Evolutionary conservation across 2,329 filamentous ascomycete species (phyloP).

Genomic region (Xylaria sp.): DNA sequence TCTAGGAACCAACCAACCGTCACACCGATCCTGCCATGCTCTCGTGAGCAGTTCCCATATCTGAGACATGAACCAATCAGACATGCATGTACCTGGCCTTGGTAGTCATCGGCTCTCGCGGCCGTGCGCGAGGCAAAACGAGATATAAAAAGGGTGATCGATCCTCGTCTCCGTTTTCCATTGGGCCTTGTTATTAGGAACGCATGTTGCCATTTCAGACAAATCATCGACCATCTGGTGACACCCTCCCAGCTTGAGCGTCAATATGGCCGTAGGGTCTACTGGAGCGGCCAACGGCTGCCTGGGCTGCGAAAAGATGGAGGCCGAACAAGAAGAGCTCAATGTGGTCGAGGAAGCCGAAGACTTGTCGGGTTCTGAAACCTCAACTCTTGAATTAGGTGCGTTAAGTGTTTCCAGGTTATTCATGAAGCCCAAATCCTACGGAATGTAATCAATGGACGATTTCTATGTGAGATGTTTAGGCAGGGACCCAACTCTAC

Average conservation of each 20-base stretch:
- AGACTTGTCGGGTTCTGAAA: not conserved
- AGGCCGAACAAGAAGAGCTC: slow-evolving; percentile 38
- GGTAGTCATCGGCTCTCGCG: slow-evolving; percentile 22
- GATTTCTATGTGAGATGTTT: not conserved
- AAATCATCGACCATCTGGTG: not conserved
- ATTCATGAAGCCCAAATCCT: not conserved
- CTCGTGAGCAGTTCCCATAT: slow-evolving; percentile 26
- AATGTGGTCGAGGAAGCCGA: slow-evolving; percentile 10
- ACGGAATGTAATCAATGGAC: not conserved
- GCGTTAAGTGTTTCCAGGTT: slow-evolving; percentile 6
- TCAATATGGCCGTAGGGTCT: slow-evolving; percentile 39
- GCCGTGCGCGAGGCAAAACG: slow-evolving; percentile 15
- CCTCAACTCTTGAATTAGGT: slow-evolving; percentile 18
- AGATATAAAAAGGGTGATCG: slow-evolving; percentile 25
- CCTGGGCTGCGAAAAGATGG: slow-evolving; percentile 42
- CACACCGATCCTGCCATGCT: slow-evolving; percentile 25
- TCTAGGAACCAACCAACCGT: slow-evolving; percentile 9
- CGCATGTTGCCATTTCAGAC: not conserved
- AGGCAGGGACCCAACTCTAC: not conserved
- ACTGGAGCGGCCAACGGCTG: slow-evolving; percentile 34
- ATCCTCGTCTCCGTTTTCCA: slow-evolving; percentile 7
- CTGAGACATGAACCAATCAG: slow-evolving; percentile 34
- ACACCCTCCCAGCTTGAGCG: not conserved
- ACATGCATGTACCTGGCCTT: slow-evolving; percentile 22
- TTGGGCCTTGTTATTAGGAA: not conserved